phyloP scores from a whole-genome alignment of 2,329 filamentous ascomycete genomes.

The Didymella lethalis region DNA sequence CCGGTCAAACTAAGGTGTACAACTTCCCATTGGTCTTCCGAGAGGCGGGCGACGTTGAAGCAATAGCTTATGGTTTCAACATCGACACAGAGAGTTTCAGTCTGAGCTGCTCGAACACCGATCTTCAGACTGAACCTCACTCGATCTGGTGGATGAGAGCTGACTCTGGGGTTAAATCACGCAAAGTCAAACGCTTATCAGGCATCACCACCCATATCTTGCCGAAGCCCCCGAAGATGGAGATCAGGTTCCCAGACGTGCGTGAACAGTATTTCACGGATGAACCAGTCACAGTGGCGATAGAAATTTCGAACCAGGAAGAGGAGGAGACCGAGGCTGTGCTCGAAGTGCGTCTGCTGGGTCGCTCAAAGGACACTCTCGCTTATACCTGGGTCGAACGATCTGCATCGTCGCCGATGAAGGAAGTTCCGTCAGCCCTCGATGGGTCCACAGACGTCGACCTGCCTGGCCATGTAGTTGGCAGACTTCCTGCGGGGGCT shows the following conservation, averaged over 20 bases:
- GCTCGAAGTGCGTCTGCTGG: constrained; percentile 73
- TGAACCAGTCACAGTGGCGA: constrained; percentile 72
- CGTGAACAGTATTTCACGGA: constrained; percentile 83
- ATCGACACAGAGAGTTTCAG: constrained; percentile 72
- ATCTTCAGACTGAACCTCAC: constrained; percentile 39
- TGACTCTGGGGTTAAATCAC: constrained; percentile 34
- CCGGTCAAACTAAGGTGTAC: constrained; percentile 74
- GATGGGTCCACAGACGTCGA: constrained; percentile 38
- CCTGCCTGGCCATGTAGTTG: constrained; percentile 50
- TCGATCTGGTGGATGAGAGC: constrained; percentile 48
- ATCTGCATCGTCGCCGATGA: constrained; percentile 43
- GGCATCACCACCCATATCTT: constrained; percentile 72
- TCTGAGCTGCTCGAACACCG: constrained; percentile 69
- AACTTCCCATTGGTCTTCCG: constrained; percentile 76
- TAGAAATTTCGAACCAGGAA: constrained; percentile 83
- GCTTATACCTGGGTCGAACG: constrained; percentile 58
- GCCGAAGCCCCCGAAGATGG: constrained; percentile 91
- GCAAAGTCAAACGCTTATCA: constrained; percentile 41
- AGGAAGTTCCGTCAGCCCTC: constrained; percentile 37
- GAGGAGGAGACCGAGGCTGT: constrained; percentile 77
- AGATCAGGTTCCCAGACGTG: constrained; percentile 70
- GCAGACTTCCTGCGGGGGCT: constrained; percentile 43
- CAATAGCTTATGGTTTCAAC: constrained; percentile 68
- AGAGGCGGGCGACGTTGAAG: constrained; percentile 79
- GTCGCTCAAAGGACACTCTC: constrained; percentile 59